Conservation (phyloP, 805 yeast species). For the Saccharomycopsis lassenensis region DNA sequence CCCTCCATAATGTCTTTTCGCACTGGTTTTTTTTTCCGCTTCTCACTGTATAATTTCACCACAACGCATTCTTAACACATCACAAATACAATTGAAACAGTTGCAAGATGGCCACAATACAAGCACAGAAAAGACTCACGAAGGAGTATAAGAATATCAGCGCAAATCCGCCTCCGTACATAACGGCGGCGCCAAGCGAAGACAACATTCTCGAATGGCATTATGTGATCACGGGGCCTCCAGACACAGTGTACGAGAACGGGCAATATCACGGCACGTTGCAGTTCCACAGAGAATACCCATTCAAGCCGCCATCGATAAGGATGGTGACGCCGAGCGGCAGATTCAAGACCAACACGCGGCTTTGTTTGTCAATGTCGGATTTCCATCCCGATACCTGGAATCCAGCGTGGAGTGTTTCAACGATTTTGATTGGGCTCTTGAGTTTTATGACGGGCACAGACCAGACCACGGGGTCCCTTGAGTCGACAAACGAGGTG, state of each 20-base stretch:
- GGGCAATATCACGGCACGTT: slow-evolving; percentile 91
- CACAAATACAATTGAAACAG: too few species aligned
- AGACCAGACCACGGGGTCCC: slow-evolving; percentile 78
- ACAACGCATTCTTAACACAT: too few species aligned
- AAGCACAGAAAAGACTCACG: slow-evolving; percentile 41
- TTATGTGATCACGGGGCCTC: slow-evolving; percentile 85
- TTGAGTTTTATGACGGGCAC: slow-evolving; percentile 86
- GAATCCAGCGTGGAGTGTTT: slow-evolving; percentile 95
- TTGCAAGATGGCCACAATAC: too few species aligned
- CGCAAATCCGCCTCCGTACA: slow-evolving; percentile 76
- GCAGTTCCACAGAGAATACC: slow-evolving; percentile 74
- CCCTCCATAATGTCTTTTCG: too few species aligned
- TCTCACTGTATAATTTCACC: too few species aligned
- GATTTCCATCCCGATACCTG: slow-evolving; percentile 91
- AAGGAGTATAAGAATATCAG: slow-evolving; percentile 73
- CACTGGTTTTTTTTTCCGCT: too few species aligned
- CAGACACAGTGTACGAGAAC: slow-evolving; percentile 71
- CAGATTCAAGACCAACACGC: slow-evolving; percentile 66
- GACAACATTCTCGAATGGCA: slow-evolving; percentile 89
- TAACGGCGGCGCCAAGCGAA: slow-evolving; percentile 79
- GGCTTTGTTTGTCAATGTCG: slow-evolving; percentile 84
- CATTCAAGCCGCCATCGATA: slow-evolving; percentile 86
- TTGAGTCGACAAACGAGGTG: slow-evolving; percentile 47
- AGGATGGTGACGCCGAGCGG: slow-evolving; percentile 88
- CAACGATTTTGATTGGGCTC: slow-evolving; percentile 78